phyloP scores from a whole-genome alignment of 208 protist species.

The Leishmania tropica region DNA sequence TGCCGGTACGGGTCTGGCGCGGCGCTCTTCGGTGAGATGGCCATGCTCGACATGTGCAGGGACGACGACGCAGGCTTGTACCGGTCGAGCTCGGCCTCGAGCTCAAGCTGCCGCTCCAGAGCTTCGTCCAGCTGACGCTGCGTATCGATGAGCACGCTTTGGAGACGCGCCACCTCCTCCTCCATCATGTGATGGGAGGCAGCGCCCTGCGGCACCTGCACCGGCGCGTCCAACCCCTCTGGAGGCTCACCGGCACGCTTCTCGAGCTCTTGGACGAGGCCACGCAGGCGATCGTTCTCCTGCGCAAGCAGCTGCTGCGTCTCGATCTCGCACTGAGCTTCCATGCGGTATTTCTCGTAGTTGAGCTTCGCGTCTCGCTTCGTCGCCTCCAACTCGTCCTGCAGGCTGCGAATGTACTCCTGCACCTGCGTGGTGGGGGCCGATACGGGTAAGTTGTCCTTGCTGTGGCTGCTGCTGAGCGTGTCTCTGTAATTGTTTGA shows the following conservation, averaged over 20 bases:
- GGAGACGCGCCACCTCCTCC: conserved; percentile 8
- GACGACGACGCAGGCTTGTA: background rate
- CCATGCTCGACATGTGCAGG: background rate
- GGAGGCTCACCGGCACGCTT: conserved; percentile 1
- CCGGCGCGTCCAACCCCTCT: background rate
- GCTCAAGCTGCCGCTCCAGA: conserved; percentile 11
- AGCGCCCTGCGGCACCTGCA: background rate
- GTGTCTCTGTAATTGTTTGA: background rate
- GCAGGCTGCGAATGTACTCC: conserved; percentile 26
- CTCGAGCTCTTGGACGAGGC: conserved; percentile 17
- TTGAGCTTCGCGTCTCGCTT: conserved; percentile 32
- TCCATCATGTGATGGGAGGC: background rate
- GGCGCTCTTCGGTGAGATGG: background rate
- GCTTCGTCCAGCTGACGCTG: conserved; percentile 10
- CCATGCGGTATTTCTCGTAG: conserved; percentile 33
- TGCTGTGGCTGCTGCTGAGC: background rate
- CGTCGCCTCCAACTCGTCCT: conserved; percentile 27
- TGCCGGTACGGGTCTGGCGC: conserved; percentile 3
- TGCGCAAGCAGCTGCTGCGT: conserved; percentile 32
- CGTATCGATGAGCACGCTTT: conserved; percentile 2
- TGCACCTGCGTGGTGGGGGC: conserved; percentile 16
- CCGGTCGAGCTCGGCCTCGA: conserved; percentile 8
- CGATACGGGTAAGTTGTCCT: background rate
- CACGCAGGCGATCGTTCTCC: conserved; percentile 31
- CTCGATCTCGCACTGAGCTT: conserved; percentile 29